Evolutionary conservation across 2,329 filamentous ascomycete genomes (phyloP), one percentile per base, ranked within the genome.

Genomic region (Ramularia endophylla): DNA sequence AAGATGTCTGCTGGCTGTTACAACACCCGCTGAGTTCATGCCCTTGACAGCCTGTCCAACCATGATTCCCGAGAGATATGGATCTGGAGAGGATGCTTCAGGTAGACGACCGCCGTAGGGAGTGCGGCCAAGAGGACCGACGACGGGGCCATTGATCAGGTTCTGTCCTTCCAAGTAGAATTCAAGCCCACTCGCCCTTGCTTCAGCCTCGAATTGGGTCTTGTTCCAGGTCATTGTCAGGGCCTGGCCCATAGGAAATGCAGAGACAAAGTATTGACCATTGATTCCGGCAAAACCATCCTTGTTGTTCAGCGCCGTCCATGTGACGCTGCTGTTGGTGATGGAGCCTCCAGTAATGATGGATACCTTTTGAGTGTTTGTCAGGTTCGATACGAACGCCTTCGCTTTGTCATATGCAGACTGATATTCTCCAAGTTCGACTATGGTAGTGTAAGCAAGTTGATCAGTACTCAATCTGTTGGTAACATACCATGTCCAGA

Each of bases 1-100:
- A 16, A 49, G 45, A 34, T 55, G 38, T 43, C 58, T 58, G 18
- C 61, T 60, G 27, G 56, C 60, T 18, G 63, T 57, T 38, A 69
- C 60, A 9, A 71, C 68, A 11, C 60, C 59, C 37, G 64, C 40
- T 32, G 74, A 45, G 77, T 60, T 55, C 32, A 58, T 73, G 2
- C 74, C 74, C 53, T 67, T 67, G 47, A 77, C 71, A 0, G 73
- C 75, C 47, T 69, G 52, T 3, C 65, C 63, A 17, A 61, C 72
- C 2, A 63, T 70, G 42, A 69, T 57, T 0, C 63, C 74, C 48
- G 75, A 73, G 19, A 86, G 69, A 3, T 74, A 74, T 0, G 83
- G 82, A 54, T 87, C 83, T 1, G 73, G 63, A 1, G 81, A 80
- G 53, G 86, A 86, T 0, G 77, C 75, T 57, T 80, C 77, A 19